Evolutionary conservation across 495 filamentous ascomycete genomes (phyloP).

Genomic region (Oleoguttula mirabilis): DNA sequence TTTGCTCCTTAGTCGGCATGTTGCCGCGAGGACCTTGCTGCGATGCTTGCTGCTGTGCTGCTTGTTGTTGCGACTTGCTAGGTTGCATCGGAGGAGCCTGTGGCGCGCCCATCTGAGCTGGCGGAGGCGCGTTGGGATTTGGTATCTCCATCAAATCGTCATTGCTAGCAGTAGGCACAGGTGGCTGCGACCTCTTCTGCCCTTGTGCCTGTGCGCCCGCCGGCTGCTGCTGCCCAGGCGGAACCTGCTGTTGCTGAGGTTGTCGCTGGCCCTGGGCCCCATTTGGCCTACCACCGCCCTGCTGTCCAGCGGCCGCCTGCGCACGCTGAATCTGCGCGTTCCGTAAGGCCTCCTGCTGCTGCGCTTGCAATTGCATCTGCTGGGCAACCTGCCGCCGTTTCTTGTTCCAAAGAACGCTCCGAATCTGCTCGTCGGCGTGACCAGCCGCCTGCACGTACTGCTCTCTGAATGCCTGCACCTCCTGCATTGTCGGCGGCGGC

Average conservation of each 20-base stretch:
- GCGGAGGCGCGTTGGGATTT: conserved; percentile 27
- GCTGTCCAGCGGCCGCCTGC: conserved; percentile 3
- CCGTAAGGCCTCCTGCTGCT: conserved; percentile 16
- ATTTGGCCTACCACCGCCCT: conserved; percentile 17
- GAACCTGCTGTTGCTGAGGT: conserved; percentile 10
- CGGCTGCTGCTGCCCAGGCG: conserved; percentile 21
- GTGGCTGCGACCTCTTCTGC: conserved; percentile 36
- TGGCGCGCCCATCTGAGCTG: conserved; percentile 30
- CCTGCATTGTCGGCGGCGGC: conserved; percentile 16
- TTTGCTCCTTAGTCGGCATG: conserved; percentile 39
- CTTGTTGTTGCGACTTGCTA: conserved; percentile 28
- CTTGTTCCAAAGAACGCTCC: conserved; percentile 28
- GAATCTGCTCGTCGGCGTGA: conserved; percentile 45
- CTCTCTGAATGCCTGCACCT: conserved; percentile 19
- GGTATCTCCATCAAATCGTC: conserved; percentile 52
- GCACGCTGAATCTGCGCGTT: conserved; percentile 29
- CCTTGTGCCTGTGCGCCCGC: conserved; percentile 13
- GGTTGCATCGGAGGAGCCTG: conserved; percentile 29
- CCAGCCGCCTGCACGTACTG: conserved; percentile 27
- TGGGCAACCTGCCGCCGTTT: conserved; percentile 24
- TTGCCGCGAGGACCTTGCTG: conserved; percentile 1
- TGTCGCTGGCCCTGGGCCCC: no score
- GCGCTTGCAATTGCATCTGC: conserved; percentile 17
- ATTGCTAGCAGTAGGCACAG: conserved; percentile 26
- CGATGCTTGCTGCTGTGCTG: background rate